Base-by-base conservation (phyloP, 2,329 filamentous ascomycete species). In the Chaetothyriales sp. region DNA sequence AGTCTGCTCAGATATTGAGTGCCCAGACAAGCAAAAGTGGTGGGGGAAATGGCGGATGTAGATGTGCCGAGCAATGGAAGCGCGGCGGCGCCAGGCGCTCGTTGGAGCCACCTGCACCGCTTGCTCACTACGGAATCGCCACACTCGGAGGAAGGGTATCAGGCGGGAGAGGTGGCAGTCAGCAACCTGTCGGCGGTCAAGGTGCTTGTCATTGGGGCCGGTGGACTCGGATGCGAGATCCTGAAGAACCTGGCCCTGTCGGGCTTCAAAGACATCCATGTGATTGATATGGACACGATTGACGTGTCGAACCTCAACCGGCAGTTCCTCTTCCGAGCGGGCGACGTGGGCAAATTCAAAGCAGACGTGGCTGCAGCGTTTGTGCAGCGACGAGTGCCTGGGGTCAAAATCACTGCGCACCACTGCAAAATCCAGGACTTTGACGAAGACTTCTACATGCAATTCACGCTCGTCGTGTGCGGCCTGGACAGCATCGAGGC, bases 211-310 rank as follows among this genome's bases (percentile, higher is more conserved):
- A 62, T 62, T 49, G 92, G 92, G 53, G 92, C 92, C 54, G 92
- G 92, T 56, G 92, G 92, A 9, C 70, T 98, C 54, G 92, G 92
- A 59, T 98, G 92, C 63, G 92, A 98, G 67, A 94, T 98, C 45
- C 74, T 98, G 49, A 98, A 98, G 73, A 88, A 98, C 64, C 77
- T 98, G 33, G 92, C 92, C 44, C 77, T 98, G 49, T 95, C 90
- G 1, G 89, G 89, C 25, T 98, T 98, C 73, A 94, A 86, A 68
- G 81, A 95, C 63, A 95, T 98, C 60, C 89, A 98, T 72, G 92
- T 98, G 54, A 97, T 98, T 62, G 92, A 98, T 70, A 98, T 98
- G 92, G 87, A 98, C 69, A 98, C 90, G 1, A 98, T 98, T 67
- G 92, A 98, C 65, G 90, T 98, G 55, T 95, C 89, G 48, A 98